Evolutionary conservation across 2,329 filamentous ascomycete species (phyloP).

Genomic region (Neopestalotiopsis rosae): DNA sequence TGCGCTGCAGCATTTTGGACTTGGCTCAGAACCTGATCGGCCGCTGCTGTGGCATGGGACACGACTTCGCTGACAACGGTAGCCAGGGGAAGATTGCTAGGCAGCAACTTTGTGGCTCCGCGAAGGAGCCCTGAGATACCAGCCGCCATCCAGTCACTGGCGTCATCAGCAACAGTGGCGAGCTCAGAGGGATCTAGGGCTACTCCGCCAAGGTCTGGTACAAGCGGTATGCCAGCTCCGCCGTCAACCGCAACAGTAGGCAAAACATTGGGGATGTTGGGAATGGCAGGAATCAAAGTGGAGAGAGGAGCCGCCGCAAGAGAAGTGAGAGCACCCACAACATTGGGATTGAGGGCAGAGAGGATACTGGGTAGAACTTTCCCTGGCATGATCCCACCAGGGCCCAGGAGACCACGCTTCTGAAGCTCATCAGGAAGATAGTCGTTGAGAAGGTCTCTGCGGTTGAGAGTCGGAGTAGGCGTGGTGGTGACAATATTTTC

Average conservation of each 20-base stretch:
- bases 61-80: slow-evolving; percentile 19
- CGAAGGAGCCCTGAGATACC: slow-evolving; percentile 13
- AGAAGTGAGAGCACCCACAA: slow-evolving; percentile 12
- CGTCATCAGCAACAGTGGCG: slow-evolving; percentile 11
- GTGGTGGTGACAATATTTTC: neutral
- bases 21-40: slow-evolving; percentile 22
- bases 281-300: slow-evolving; percentile 10
- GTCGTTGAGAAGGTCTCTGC: slow-evolving; percentile 1
- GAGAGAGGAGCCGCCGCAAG: slow-evolving; percentile 12
- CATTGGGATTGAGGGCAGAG: slow-evolving; percentile 4
- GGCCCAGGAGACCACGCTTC: slow-evolving; percentile 14
- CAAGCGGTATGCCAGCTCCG: slow-evolving; percentile 14
- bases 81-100: slow-evolving; percentile 18
- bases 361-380: slow-evolving; percentile 16
- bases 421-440: neutral
- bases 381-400: slow-evolving; percentile 15
- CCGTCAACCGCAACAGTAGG: slow-evolving; percentile 14
- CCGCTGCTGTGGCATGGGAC: slow-evolving; percentile 24
- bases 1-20: slow-evolving; percentile 27
- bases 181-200: slow-evolving; percentile 6
- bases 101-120: slow-evolving; percentile 1
- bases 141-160: slow-evolving; percentile 14
- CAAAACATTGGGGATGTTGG: slow-evolving; percentile 9
- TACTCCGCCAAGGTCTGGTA: neutral
- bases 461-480: slow-evolving; percentile 6